Conservation (phyloP, 2,329 filamentous ascomycete species). For the Xylariales sp. region DNA sequence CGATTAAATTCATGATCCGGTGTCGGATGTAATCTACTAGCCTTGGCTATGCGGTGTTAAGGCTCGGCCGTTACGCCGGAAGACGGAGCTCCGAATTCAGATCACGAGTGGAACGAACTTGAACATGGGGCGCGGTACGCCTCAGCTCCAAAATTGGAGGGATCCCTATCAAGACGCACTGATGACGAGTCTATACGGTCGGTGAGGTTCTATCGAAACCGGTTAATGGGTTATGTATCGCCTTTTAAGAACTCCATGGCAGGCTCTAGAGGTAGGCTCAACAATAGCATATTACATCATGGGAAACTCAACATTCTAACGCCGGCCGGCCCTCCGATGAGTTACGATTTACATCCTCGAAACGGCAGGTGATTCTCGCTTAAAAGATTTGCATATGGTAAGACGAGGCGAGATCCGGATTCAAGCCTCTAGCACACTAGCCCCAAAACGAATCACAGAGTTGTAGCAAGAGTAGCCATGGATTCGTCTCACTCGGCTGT, state of each 20-base stretch:
- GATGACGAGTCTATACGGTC: conserved; percentile 2
- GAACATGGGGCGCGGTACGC: conserved; percentile 37
- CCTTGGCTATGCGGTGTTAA: conserved; percentile 42
- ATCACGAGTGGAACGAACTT: conserved; percentile 39
- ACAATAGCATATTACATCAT: background rate
- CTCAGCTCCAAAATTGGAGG: too few relatives aligned
- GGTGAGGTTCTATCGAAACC: background rate
- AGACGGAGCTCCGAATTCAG: conserved; percentile 34
- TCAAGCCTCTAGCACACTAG: background rate
- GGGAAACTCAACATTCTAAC: background rate
- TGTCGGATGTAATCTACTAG: conserved; percentile 52
- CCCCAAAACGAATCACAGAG: background rate
- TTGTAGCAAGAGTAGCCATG: conserved; percentile 12
- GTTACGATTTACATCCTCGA: conserved; percentile 11
- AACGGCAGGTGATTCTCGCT: conserved; percentile 24
- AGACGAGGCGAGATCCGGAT: conserved; percentile 7
- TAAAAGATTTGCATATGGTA: conserved; percentile 5
- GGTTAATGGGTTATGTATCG: background rate
- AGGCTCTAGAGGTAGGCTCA: background rate
- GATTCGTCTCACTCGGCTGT: conserved; percentile 10
- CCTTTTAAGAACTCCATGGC: background rate
- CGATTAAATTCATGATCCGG: conserved; percentile 52
- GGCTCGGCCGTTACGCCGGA: conserved; percentile 38
- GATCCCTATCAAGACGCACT: conserved; percentile 1
- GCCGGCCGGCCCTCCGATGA: background rate